These are phyloP conservation scores for Naganishia antarctica DNA, from an alignment of 768 basidiomycete species.

Conservation along the genomic window DNA sequence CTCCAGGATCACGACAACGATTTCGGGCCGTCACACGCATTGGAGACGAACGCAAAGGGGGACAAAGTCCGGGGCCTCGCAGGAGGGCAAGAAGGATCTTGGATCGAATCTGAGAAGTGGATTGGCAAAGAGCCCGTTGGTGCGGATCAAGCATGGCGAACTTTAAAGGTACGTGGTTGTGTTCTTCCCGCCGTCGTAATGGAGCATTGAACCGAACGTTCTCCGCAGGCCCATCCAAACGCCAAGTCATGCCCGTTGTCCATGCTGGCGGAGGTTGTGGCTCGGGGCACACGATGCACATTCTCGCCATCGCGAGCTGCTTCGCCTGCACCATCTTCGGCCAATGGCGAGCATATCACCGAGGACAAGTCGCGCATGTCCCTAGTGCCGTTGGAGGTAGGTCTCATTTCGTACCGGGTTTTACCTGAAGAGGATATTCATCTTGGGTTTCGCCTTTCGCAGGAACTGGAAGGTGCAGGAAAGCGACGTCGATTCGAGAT, in stretches of 20 bases:
- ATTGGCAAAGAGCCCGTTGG: constrained; percentile 27
- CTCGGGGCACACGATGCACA: constrained; percentile 37
- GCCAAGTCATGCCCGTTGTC: constrained; percentile 40
- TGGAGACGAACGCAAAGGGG: background rate
- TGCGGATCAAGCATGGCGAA: constrained; percentile 46
- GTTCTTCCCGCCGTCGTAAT: background rate
- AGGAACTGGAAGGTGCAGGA: constrained; percentile 23
- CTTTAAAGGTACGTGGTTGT: constrained; percentile 37
- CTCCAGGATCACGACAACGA: background rate
- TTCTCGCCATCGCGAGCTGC: constrained; percentile 3
- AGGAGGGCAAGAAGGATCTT: constrained; percentile 7
- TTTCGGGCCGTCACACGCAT: background rate
- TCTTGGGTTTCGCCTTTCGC: background rate
- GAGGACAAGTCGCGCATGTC: background rate
- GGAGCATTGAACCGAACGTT: background rate
- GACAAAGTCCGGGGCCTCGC: constrained; percentile 2
- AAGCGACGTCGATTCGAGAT: constrained; percentile 39
- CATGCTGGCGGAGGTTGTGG: constrained; percentile 47
- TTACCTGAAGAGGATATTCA: background rate
- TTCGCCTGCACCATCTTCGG: background rate
- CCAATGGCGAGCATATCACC: background rate
- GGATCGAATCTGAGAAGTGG: constrained; percentile 18
- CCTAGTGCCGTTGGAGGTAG: constrained; percentile 1
- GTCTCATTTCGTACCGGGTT: background rate
- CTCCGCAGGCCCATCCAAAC: constrained; percentile 44